phyloP scores from a whole-genome alignment of 1,284 basidiomycete genomes.

The Fomitopsis palustris region DNA sequence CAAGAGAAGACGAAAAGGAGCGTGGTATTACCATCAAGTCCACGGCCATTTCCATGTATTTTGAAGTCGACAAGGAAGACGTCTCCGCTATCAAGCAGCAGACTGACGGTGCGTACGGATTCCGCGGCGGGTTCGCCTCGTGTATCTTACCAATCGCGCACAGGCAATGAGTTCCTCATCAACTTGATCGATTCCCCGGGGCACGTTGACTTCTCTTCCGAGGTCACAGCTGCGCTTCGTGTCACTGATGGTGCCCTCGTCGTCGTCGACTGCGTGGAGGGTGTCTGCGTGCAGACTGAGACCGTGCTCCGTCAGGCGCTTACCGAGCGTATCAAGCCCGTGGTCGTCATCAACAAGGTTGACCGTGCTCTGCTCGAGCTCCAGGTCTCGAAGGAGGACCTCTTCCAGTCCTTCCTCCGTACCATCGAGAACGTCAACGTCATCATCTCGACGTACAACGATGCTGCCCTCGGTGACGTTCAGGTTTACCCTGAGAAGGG shows the following conservation, averaged over 20 bases:
- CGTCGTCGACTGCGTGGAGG: constrained; percentile 99
- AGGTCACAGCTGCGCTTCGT: constrained; percentile 99
- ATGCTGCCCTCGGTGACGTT: constrained; percentile 92
- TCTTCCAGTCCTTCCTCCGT: constrained; percentile 97
- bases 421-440: constrained; percentile 99
- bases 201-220: constrained; percentile 99
- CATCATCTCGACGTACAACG: constrained; percentile 98
- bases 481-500: constrained; percentile 99
- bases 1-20: constrained; percentile 98
- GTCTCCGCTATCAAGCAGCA: constrained; percentile 87
- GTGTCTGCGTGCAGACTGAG: constrained; percentile 99
- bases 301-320: constrained; percentile 98
- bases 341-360: constrained; percentile 99
- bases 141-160: constrained; percentile 20
- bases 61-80: constrained; percentile 92
- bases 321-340: constrained; percentile 98
- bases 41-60: constrained; percentile 99
- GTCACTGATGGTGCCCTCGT: constrained; percentile 99
- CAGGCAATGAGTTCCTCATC: constrained; percentile 97
- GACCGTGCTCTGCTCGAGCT: constrained; percentile 99
- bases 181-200: constrained; percentile 99
- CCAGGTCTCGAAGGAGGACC: constrained; percentile 95
- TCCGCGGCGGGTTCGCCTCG: constrained; percentile 5
- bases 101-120: constrained; percentile 65
- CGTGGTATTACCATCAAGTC: constrained; percentile 99